Evolutionary conservation across 768 basidiomycete species (phyloP).

Genomic region (Serendipita indica): DNA sequence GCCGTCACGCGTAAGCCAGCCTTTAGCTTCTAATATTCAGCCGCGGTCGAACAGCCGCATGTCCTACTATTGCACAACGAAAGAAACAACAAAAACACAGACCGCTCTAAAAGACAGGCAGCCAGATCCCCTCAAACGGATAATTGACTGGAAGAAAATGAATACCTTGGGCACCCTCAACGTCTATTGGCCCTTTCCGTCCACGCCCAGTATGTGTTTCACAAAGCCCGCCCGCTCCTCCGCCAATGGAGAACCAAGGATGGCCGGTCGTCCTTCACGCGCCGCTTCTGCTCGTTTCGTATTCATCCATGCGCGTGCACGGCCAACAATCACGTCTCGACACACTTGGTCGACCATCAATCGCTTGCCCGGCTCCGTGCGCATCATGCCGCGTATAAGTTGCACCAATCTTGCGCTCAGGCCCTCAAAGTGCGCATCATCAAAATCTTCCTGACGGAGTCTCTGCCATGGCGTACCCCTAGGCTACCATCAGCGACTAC

Average conservation of each 20-base stretch:
- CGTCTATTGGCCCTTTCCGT: neutral
- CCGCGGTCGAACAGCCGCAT: neutral
- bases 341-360: constrained; percentile 42
- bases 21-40: neutral
- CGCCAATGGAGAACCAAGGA: constrained; percentile 48
- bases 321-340: constrained; percentile 45
- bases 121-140: neutral
- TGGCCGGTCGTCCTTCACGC: constrained; percentile 23
- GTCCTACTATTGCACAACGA: neutral
- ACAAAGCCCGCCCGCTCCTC: constrained; percentile 49
- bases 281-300: constrained; percentile 22
- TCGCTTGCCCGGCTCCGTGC: constrained; percentile 47
- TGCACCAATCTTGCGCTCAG: constrained; percentile 46
- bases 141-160: neutral
- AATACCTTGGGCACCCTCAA: neutral
- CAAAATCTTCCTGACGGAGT: constrained; percentile 80
- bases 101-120: neutral
- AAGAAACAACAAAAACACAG: neutral
- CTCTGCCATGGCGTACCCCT: constrained; percentile 93
- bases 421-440: constrained; percentile 49
- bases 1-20: neutral
- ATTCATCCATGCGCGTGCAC: constrained; percentile 53
- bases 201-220: constrained; percentile 32
- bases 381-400: constrained; percentile 67
- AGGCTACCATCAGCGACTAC: constrained; percentile 7